Conservation (phyloP, 1,139 yeast species). For the Barnettozyma hawaiiensis region DNA sequence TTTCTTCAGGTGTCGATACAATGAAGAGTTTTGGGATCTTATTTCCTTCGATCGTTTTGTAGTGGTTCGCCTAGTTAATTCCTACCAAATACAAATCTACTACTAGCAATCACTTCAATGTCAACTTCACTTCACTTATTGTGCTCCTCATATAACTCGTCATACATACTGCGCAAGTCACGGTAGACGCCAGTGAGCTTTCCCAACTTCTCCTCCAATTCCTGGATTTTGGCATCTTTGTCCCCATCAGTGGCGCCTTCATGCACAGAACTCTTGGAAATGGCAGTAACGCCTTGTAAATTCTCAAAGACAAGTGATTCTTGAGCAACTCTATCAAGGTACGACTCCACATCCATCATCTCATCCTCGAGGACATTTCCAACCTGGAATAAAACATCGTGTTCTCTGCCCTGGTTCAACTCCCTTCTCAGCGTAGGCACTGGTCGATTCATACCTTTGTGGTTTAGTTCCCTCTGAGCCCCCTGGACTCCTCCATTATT, state of each 20-base stretch:
- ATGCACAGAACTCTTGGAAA: slow-evolving; percentile 32
- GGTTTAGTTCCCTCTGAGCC: slow-evolving; percentile 9
- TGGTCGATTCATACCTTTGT: slow-evolving; percentile 23
- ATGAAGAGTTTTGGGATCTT: too few species aligned
- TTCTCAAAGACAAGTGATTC: slow-evolving; percentile 51
- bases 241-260: slow-evolving; percentile 12
- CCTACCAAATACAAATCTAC: too few species aligned
- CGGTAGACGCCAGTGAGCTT: slow-evolving; percentile 52
- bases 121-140: slow-evolving; percentile 29
- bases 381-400: slow-evolving; percentile 47
- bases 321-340: slow-evolving; percentile 42
- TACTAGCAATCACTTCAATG: too few species aligned
- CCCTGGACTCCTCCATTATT: background rate
- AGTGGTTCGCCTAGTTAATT: too few species aligned
- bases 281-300: slow-evolving; percentile 34
- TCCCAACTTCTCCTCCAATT: slow-evolving; percentile 42
- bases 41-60: too few species aligned
- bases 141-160: slow-evolving; percentile 47
- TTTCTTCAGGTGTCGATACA: too few species aligned
- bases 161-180: slow-evolving; percentile 55
- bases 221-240: slow-evolving; percentile 28
- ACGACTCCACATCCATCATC: slow-evolving; percentile 32
- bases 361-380: slow-evolving; percentile 25
- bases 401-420: slow-evolving; percentile 41
- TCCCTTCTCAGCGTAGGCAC: slow-evolving; percentile 58